phyloP scores from a whole-genome alignment of 2,329 filamentous ascomycete species.

The Verruconis gallopava region DNA sequence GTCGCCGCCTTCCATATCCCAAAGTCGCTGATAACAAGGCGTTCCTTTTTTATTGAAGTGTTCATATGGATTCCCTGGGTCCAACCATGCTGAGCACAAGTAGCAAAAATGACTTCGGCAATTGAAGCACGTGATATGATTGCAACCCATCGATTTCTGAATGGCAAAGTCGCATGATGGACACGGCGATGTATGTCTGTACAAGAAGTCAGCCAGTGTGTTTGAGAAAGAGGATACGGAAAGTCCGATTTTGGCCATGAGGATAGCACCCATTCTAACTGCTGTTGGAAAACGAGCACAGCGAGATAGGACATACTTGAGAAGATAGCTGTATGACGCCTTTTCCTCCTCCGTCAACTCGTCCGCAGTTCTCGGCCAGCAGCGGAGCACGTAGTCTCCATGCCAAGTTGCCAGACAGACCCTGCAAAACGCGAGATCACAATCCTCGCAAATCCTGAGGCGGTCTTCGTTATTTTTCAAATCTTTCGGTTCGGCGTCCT shows the following conservation, averaged over 20 bases:
- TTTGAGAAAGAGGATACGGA: too few relatives aligned
- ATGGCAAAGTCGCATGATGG: conserved; percentile 75
- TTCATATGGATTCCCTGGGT: conserved; percentile 65
- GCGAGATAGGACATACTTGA: too few relatives aligned
- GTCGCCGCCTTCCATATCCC: conserved; percentile 80
- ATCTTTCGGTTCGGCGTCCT: conserved; percentile 3
- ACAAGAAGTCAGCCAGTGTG: too few relatives aligned
- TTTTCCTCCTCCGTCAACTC: conserved; percentile 76
- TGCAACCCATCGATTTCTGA: conserved; percentile 88
- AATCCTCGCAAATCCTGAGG: conserved; percentile 78
- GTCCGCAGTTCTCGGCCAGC: conserved; percentile 49
- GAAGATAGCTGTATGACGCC: conserved; percentile 73
- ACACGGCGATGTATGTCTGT: conserved; percentile 81
- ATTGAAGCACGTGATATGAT: conserved; percentile 89
- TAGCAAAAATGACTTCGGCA: conserved; percentile 94
- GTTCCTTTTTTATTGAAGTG: conserved; percentile 69
- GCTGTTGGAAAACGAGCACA: too few relatives aligned
- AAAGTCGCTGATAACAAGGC: conserved; percentile 69
- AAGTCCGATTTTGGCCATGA: too few relatives aligned
- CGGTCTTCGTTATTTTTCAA: conserved; percentile 44
- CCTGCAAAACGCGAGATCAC: conserved; percentile 75
- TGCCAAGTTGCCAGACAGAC: conserved; percentile 79
- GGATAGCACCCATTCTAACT: too few relatives aligned
- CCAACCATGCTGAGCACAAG: conserved; percentile 61
- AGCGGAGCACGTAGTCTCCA: conserved; percentile 64